Percentiles rank a stretch among this genome's conserved stretches.
Conservation (phyloP, 2,329 filamentous ascomycete species). For the Exutisphaerella laricina region DNA sequence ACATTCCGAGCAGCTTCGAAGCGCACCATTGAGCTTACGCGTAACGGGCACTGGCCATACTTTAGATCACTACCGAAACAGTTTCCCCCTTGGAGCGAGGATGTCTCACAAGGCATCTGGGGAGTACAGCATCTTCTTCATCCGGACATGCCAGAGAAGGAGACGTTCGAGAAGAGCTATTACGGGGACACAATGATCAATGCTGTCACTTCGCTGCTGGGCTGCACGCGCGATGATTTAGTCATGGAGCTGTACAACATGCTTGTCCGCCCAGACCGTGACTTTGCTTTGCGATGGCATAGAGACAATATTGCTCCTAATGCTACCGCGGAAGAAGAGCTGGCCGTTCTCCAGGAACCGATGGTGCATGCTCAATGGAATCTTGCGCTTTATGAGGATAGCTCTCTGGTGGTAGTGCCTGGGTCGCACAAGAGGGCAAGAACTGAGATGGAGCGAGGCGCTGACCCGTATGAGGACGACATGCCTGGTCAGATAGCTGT, state of each 20-base stretch:
- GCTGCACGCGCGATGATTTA: constrained; percentile 51
- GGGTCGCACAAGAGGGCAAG: constrained; percentile 67
- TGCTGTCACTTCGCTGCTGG: constrained; percentile 61
- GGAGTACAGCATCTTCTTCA: constrained; percentile 81
- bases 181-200: constrained; percentile 61
- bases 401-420: constrained; percentile 68
- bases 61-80: constrained; percentile 83
- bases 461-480: constrained; percentile 57
- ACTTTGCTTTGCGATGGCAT: constrained; percentile 78
- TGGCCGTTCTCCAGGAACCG: constrained; percentile 52
- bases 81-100: constrained; percentile 75
- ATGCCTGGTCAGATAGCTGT: constrained; percentile 63
- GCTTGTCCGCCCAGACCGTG: constrained; percentile 64
- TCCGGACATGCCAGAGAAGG: constrained; percentile 58
- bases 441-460: constrained; percentile 62
- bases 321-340: constrained; percentile 62
- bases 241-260: constrained; percentile 88
- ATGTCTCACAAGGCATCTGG: constrained; percentile 65
- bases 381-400: constrained; percentile 70
- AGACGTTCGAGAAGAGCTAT: constrained; percentile 62
- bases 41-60: constrained; percentile 70
- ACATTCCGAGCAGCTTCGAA: constrained; percentile 56
- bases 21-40: constrained; percentile 55
- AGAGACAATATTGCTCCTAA: constrained; percentile 71
- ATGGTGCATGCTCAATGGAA: constrained; percentile 84